phyloP scores from a whole-genome alignment of 805 yeast species.

The Barnettozyma sucrosica region DNA sequence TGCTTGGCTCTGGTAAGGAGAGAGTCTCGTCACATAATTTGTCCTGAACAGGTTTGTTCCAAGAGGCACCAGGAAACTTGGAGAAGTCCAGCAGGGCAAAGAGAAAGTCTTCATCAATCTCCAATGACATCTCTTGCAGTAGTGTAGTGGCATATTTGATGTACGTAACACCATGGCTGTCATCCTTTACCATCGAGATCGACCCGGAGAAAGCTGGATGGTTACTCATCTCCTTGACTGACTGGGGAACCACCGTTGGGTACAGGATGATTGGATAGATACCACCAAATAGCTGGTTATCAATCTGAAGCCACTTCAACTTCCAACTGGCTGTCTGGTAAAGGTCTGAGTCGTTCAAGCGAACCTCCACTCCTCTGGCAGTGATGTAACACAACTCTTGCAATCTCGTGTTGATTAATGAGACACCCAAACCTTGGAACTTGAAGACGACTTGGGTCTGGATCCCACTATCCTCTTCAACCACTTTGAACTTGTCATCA shows the following conservation, averaged over 20 bases:
- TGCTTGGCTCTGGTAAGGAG: constrained; percentile 66
- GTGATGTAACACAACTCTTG: constrained; percentile 85
- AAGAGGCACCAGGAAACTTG: constrained; percentile 76
- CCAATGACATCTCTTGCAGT: constrained; percentile 86
- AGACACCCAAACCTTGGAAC: constrained; percentile 83
- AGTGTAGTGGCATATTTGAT: constrained; percentile 88
- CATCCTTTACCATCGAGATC: constrained; percentile 77
- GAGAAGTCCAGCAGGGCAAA: constrained; percentile 76
- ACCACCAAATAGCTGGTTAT: constrained; percentile 86
- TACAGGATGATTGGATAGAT: constrained; percentile 81
- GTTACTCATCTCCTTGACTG: constrained; percentile 71
- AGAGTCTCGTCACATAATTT: constrained; percentile 55
- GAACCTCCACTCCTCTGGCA: constrained; percentile 70
- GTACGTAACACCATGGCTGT: constrained; percentile 81
- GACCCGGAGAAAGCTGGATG: constrained; percentile 92
- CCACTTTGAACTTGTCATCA: constrained; percentile 48
- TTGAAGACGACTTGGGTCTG: constrained; percentile 44
- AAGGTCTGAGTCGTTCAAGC: constrained; percentile 77
- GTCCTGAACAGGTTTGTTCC: constrained; percentile 46
- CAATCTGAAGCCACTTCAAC: constrained; percentile 91
- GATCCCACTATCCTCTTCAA: constrained; percentile 31
- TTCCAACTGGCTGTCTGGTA: constrained; percentile 77
- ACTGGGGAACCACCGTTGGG: constrained; percentile 86
- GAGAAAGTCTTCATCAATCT: constrained; percentile 89
- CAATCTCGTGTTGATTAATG: constrained; percentile 62